A percentile compares a stretch with the other conserved stretches of the same genome.
These are phyloP conservation scores for Podila verticillata DNA, from an alignment of 192 early-diverging fungal genomes.

Conservation along the genomic window DNA sequence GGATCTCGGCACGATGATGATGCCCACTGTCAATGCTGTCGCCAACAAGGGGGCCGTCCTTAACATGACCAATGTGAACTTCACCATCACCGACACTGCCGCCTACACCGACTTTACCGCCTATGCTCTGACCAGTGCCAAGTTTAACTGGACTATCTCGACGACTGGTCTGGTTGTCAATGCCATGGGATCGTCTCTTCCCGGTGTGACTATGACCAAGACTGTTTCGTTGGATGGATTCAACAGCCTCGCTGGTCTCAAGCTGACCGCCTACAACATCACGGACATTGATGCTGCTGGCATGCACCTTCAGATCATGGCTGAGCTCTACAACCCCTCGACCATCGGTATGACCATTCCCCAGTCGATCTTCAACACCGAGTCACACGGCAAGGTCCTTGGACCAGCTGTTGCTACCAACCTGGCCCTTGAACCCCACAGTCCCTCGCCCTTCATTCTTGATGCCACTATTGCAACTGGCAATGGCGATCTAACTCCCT, in stretches of 20 bases:
- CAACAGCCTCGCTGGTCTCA: conserved; percentile 37
- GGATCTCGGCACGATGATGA: conserved; percentile 46
- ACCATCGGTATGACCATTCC: conserved; percentile 51
- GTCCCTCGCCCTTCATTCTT: conserved; percentile 9
- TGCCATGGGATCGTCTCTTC: conserved; percentile 55
- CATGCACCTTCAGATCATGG: conserved; percentile 32
- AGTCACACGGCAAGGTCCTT: conserved; percentile 9
- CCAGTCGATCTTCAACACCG: conserved; percentile 30
- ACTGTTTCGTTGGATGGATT: conserved; percentile 54
- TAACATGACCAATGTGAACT: conserved; percentile 33
- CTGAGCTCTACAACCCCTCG: conserved; percentile 35
- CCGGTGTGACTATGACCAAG: conserved; percentile 51
- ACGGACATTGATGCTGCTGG: conserved; percentile 26
- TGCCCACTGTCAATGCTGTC: conserved; percentile 44
- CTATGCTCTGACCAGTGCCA: conserved; percentile 48
- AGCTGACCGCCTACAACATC: conserved; percentile 16
- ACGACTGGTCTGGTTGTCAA: conserved; percentile 43
- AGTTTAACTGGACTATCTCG: conserved; percentile 56
- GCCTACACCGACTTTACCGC: conserved; percentile 53
- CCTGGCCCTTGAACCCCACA: conserved; percentile 8
- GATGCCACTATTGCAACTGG: conserved; percentile 14
- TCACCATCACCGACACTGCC: conserved; percentile 31
- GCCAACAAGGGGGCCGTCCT: conserved; percentile 53
- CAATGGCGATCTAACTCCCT: not conserved
- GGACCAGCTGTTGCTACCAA: conserved; percentile 13